Conservation (phyloP, 306 rosid genomes). For the Echinosophora koreensis region DNA sequence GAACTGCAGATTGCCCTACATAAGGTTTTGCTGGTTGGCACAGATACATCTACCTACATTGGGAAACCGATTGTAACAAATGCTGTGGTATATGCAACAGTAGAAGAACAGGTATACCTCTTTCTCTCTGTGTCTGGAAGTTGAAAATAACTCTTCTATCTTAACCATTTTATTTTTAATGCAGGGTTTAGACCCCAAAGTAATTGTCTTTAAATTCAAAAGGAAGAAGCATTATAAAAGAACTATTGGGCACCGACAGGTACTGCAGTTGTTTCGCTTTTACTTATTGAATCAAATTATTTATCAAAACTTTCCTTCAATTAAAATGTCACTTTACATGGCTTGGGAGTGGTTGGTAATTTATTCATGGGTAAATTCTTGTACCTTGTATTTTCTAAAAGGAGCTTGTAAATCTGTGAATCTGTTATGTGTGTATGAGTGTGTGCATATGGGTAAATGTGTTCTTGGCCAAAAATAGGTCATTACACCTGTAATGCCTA, state of each 20-base stretch:
- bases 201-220: conserved; percentile 92
- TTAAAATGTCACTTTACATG: conserved; percentile 16
- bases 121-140: not conserved
- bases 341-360: conserved; percentile 10
- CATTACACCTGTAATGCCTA: conserved; percentile 14
- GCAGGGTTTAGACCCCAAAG: conserved; percentile 82
- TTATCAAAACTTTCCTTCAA: not conserved
- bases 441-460: conserved; percentile 8
- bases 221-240: conserved; percentile 87
- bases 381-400: not conserved
- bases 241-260: conserved; percentile 96
- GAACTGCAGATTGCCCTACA: conserved; percentile 77
- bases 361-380: not conserved
- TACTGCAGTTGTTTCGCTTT: conserved; percentile 43
- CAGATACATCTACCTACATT: conserved; percentile 76
- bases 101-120: conserved; percentile 89
- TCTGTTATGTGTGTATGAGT: conserved; percentile 1
- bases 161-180: conserved; percentile 33
- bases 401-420: conserved; percentile 24
- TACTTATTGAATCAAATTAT: conserved; percentile 24
- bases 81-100: conserved; percentile 93
- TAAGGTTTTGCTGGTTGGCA: conserved; percentile 94
- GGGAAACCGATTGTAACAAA: conserved; percentile 95
- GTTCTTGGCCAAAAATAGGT: conserved; percentile 24
- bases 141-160: conserved; percentile 4